Evolutionary conservation across 164 flowering plant species (phyloP), one percentile per base, ranked within the genome.

Genomic region (Brasenia schreberi): DNA sequence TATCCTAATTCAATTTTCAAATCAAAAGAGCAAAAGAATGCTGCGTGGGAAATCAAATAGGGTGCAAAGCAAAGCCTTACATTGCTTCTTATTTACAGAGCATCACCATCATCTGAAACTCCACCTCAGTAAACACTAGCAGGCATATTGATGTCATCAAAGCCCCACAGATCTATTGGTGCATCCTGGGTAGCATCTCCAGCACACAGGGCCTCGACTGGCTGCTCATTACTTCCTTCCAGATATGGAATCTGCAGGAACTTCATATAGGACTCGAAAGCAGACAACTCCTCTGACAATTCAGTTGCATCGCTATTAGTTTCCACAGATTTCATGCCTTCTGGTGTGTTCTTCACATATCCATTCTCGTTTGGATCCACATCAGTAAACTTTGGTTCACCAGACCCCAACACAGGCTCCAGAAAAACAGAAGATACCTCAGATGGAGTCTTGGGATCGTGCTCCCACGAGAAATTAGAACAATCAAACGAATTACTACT

Each of bases 91-190:
- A 33, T 33, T 33, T 33, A 33, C 39, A 33, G 39, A 33, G 39
- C 39, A 33, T 33, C 39, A 33, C 39, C 39, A 23, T 23, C 27
- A 23, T 23, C 27, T 23, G 39, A 33, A 33, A 33, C 39, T 33
- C 39, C 39, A 4, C 39, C 39, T 33, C 3, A 33, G 39, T 33
- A 33, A 33, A 33, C 39, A 33, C 39, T 33, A 33, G 39, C 39
- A 33, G 39, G 39, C 39, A 33, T 33, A 33, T 83, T 71, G 61
- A 87, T 71, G 67, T 89, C 90, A 68, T 87, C 97, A 33, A 92
- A 89, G 81, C 81, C 77, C 99, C 99, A 95, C 63, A 94, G 84
- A 67, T 87, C 84, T 78, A 84, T 64, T 7, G 78, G 49, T 67
- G 75, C 81, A 71, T 85, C 90, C 79, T 84, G 95, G 68, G 80